Evolutionary conservation across 1,139 yeast genomes (phyloP), one percentile per base, ranked within the genome.

Genomic region (Lodderomyces parapsilosis): DNA sequence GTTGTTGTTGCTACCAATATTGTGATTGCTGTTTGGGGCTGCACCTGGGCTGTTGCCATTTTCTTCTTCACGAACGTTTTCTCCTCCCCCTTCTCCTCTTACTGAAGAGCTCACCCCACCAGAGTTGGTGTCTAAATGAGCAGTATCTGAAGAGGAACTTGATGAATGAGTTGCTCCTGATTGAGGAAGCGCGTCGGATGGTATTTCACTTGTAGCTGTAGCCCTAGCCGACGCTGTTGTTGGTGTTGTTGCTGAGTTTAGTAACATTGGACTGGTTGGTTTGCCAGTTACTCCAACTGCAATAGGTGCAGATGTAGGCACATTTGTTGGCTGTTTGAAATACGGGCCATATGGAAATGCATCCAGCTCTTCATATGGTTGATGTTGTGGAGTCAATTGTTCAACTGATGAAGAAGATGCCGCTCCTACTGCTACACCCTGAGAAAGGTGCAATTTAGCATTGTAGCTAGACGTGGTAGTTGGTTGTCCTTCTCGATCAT

Each of bases 1-100:
- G 19, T 28, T 2, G 60, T 50, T 13, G 52, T 6, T 49, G 41
- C 33, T 27, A 13, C 8, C n/a, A 8, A 17, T 9, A 17, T 10
- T 9, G 9, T 20, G 17, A 4, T 19, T 19, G 6, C 19, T 15
- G 11, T 15, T 7, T 5, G 17, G 11, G 6, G 23, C 15, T 32
- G 35, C 9, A 13, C 31, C 31, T n/a, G n/a, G n/a, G n/a, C n/a
- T n/a, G n/a, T n/a, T n/a, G n/a, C n/a, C n/a, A n/a, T n/a, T n/a
- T n/a, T n/a, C n/a, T n/a, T n/a, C n/a, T n/a, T n/a, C n/a, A n/a
- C n/a, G n/a, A n/a, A n/a, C n/a, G n/a, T n/a, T n/a, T n/a, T n/a
- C n/a, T n/a, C n/a, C n/a, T n/a, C n/a, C n/a, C n/a, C n/a, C n/a
- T n/a, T n/a, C n/a, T n/a, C n/a, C n/a, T n/a, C n/a, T n/a, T n/a